Evolutionary conservation across 2,329 filamentous ascomycete genomes (phyloP), one percentile per base, ranked within the genome.

Genomic region (Venturia asperata): DNA sequence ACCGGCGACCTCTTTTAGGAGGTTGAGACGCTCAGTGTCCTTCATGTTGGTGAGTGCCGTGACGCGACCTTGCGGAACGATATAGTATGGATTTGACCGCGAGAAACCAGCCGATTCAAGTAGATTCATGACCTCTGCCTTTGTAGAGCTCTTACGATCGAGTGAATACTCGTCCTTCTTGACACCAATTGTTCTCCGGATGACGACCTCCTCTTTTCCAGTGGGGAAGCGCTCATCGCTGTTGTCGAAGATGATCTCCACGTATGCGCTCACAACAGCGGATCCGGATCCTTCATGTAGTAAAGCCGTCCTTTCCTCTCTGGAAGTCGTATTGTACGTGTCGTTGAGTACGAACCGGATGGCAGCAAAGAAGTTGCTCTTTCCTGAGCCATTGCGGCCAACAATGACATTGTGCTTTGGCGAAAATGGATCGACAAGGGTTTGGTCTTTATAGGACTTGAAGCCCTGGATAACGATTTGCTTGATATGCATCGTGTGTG

Each of bases 401-500:
- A 99, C 94, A 72, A 99, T 96, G 70, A 99, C 92, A 81, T 99
- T 99, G 73, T 93, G 94, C 73, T 95, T 95, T 64, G 93, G 88
- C 56, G 93, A 97, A 78, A 99, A 99, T 67, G 93, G 93, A 75
- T 99, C 94, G 75, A 97, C 97, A 76, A 97, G 91, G 63, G 92
- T 97, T 77, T 99, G 95, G 75, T 99, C 93, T 83, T 99, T 99
- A 86, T 99, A 99, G 84, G 92, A 97, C 81, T 99, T 99, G 81
- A 99, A 99, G 86, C 94, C 94, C 78, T 99, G 94, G 75, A 99
- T 97, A 77, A 97, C 97, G 77, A 97, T 97, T 81, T 99, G 94
- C 79, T 99, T 99, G 84, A 99, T 97, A 82, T 95, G 94, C 92
- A 61, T 61, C 9, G 56, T 61, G 56, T 61, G 56, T 39, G 34